Evolutionary conservation across 2,329 filamentous ascomycete species (phyloP).

Genomic region (Colletotrichum australisinense): DNA sequence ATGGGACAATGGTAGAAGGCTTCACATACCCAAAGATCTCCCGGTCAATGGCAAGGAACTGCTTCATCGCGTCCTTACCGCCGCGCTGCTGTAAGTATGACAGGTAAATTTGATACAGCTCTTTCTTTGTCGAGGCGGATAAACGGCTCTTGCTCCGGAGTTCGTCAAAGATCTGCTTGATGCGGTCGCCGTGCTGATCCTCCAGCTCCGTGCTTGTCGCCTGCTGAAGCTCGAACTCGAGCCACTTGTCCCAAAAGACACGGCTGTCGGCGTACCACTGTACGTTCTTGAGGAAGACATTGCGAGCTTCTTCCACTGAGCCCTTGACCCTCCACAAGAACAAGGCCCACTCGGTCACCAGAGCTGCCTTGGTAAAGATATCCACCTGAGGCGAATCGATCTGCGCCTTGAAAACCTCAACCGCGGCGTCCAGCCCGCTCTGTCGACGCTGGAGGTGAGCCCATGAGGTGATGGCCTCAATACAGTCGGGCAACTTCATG

Average conservation of each 20-base stretch:
- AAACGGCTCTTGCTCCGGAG: conserved; percentile 80
- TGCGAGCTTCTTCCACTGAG: conserved; percentile 81
- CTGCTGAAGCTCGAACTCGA: conserved; percentile 90
- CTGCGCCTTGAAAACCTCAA: conserved; percentile 84
- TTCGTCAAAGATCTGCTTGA: conserved; percentile 83
- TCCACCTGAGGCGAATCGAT: conserved; percentile 80
- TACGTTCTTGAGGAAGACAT: conserved; percentile 84
- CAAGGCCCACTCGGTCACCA: conserved; percentile 89
- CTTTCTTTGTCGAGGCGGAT: conserved; percentile 74
- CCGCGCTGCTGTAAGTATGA: conserved; percentile 86
- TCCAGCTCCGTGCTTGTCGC: conserved; percentile 76
- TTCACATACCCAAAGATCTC: conserved; percentile 84
- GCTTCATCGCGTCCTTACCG: conserved; percentile 84
- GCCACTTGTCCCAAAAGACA: conserved; percentile 90
- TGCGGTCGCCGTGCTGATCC: conserved; percentile 73
- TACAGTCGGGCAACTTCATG: conserved; percentile 79
- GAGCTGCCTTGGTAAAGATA: conserved; percentile 83
- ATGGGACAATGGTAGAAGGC: not conserved
- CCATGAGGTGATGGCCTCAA: conserved; percentile 89
- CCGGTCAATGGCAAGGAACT: conserved; percentile 84
- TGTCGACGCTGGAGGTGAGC: conserved; percentile 89
- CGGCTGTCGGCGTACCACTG: conserved; percentile 88
- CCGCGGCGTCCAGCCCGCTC: conserved; percentile 83
- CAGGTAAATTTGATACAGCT: conserved; percentile 83
- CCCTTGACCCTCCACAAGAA: conserved; percentile 91